Evolutionary conservation across 345 rosid genomes (phyloP).

Genomic region (Hypericum androsaemum): DNA sequence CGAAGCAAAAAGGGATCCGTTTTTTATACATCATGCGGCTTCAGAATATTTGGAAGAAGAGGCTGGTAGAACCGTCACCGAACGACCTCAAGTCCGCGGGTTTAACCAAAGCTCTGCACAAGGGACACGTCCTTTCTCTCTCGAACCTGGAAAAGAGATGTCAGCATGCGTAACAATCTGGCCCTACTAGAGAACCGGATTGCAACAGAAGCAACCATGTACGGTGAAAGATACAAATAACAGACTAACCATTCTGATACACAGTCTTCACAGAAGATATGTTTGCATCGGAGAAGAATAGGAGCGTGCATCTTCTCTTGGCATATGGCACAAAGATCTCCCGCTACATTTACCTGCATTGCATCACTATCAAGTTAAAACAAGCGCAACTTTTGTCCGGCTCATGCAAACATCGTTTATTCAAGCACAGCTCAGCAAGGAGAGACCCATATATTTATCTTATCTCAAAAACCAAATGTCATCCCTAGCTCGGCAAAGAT

Average conservation of each 20-base stretch:
- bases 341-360: constrained; percentile 83
- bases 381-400: no score
- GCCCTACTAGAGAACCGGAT: neutral
- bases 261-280: constrained; percentile 96
- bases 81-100: constrained; percentile 87
- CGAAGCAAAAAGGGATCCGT: neutral
- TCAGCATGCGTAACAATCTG: constrained; percentile 6
- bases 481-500: no score
- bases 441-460: no score
- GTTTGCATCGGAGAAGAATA: constrained; percentile 84
- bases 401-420: no score
- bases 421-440: no score
- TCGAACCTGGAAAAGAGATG: constrained; percentile 66
- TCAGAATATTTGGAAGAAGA: constrained; percentile 88
- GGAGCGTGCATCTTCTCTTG: constrained; percentile 99
- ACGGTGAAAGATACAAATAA: neutral
- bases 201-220: neutral
- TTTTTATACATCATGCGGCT: neutral
- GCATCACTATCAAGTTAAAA: neutral
- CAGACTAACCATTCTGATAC: constrained; percentile 88
- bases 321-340: constrained; percentile 94
- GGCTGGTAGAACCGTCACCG: constrained; percentile 94
- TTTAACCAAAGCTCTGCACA: constrained; percentile 93
- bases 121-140: constrained; percentile 95
- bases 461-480: no score